Evolutionary conservation across 495 filamentous ascomycete genomes (phyloP).

Genomic region (Neurospora tetraspora): DNA sequence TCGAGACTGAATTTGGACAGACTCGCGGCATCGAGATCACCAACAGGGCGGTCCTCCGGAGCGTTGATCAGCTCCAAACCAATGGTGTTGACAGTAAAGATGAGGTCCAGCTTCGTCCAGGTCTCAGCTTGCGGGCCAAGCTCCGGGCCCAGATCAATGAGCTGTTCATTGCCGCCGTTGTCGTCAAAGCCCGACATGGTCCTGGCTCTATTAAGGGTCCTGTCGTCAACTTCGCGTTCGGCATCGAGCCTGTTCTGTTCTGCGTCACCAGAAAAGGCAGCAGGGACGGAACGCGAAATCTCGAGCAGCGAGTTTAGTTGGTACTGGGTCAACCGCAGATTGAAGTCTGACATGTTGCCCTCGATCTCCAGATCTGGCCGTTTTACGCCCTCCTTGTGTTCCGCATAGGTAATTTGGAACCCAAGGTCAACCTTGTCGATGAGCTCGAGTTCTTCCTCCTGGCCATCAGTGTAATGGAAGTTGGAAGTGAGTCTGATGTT

Average conservation of each 20-base stretch:
- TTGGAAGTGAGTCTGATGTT: conserved; percentile 84
- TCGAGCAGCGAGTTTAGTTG: conserved; percentile 83
- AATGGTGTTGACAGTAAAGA: conserved; percentile 81
- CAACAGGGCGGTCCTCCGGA: conserved; percentile 62
- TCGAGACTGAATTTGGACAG: conserved; percentile 90
- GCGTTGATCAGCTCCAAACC: conserved; percentile 81
- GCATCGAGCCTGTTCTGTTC: conserved; percentile 55
- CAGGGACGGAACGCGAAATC: conserved; percentile 74
- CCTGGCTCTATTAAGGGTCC: conserved; percentile 36
- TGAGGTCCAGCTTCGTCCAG: conserved; percentile 90
- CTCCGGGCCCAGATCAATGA: conserved; percentile 54
- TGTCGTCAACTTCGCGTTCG: conserved; percentile 36
- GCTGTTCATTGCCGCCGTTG: conserved; percentile 25
- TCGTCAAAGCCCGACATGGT: conserved; percentile 36
- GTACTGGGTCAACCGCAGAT: conserved; percentile 77
- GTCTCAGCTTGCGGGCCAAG: conserved; percentile 51
- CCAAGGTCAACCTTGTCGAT: conserved; percentile 92
- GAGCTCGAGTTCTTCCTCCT: conserved; percentile 81
- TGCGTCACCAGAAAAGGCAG: conserved; percentile 69
- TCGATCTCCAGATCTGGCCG: conserved; percentile 88
- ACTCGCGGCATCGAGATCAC: conserved; percentile 68
- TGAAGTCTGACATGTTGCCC: conserved; percentile 84
- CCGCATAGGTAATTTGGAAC: conserved; percentile 81
- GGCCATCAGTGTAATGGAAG: conserved; percentile 66
- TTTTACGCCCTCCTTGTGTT: conserved; percentile 66